Evolutionary conservation across 306 rosid genomes (phyloP), one percentile per base, ranked within the genome.

Genomic region (Acacia melanoxylon): DNA sequence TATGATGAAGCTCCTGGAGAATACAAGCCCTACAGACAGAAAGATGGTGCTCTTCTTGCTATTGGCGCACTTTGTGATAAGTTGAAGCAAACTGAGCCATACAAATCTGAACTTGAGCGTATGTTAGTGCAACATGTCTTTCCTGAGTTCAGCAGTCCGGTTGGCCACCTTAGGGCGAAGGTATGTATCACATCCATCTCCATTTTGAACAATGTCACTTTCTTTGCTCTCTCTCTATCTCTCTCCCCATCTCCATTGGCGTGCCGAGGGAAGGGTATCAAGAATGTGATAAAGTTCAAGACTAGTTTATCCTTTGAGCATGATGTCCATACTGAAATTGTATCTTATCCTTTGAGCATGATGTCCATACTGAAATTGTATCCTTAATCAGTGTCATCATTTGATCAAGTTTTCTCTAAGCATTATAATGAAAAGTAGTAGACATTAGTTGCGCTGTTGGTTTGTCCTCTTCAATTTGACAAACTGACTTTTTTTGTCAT

Each of bases 111-210:
- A 88, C 97, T 95, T 66, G 98, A 95, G 91, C 92, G 80, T 15
- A 93, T 95, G 98, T 78, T 95, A 81, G 98, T 95, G 88, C 98
- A 95, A 83, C 98, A 95, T 80, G 98, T 95, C 65, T 95, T 95
- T 87, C 98, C 95, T 11, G 98, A 95, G 89, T 95, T 95, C 84
- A 89, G 86, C 87, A 93, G 97, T 88, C 97, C 91, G 9, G 89
- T 89, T 88, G 98, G 98, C 83, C 97, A 95, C 89, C 98, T 95
- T 66, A 90, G 98, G 81, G 98, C 98, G 44, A 95, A 95, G 98
- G 99, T 93, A 80, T 78, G 86, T 82, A 59, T 48, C 25, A 52
- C 54, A 49, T 46, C 20, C 65, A 48, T 41, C 33, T 56, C 9
- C 22, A 37, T 83, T 82, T 71, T 46, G 17, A 75, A 25, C 73